Base-by-base conservation (phyloP, 768 basidiomycete genomes). In the Lactarius deliciosus region DNA sequence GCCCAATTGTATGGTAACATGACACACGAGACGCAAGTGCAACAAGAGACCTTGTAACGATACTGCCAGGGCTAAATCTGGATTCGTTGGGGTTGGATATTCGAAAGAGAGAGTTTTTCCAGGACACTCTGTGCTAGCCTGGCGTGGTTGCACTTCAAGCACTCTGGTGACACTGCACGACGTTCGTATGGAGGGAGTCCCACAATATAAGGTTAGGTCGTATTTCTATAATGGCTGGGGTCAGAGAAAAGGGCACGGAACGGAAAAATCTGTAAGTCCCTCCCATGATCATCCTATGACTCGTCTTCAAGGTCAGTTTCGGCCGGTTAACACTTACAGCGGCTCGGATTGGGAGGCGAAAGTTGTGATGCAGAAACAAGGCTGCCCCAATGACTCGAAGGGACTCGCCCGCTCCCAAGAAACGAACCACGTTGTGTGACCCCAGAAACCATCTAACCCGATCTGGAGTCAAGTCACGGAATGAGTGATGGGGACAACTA, bases 401-500 rank as follows among this genome's bases (percentile, higher is more conserved):
- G 32, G n/a, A 20, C 45, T 4, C 7, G n/a, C 45, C 47, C 9
- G 20, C 28, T 20, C 30, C 18, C 60, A 40, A 55, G 20, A 45
- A 10, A 60, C 55, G 34, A 50, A 36, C 41, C 57, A 36, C n/a
- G 28, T 55, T 15, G 47, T 61, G 41, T 11, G 9, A 53, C 55
- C 16, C 53, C 38, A 47, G 57, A 18, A 63, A 63, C 30, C 56
- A 20, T 28, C 47, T 50, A 34, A 57, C 65, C 65, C 40, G 56
- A 66, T 66, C 57, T 34, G 32, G 56, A 63, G 38, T 62, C 13
- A 32, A 57, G 30, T 61, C 36, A 47, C 45, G 30, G 43, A 41
- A 38, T 57, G 45, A 61, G 36, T 41, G 28, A 36, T 47, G 34
- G 59, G 54, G 22, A 41, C 53, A 18, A 56, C 22, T n/a, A 30